Evolutionary conservation across 1,284 basidiomycete genomes (phyloP), one percentile per base, ranked within the genome.

Genomic region (Thelephora terrestris): DNA sequence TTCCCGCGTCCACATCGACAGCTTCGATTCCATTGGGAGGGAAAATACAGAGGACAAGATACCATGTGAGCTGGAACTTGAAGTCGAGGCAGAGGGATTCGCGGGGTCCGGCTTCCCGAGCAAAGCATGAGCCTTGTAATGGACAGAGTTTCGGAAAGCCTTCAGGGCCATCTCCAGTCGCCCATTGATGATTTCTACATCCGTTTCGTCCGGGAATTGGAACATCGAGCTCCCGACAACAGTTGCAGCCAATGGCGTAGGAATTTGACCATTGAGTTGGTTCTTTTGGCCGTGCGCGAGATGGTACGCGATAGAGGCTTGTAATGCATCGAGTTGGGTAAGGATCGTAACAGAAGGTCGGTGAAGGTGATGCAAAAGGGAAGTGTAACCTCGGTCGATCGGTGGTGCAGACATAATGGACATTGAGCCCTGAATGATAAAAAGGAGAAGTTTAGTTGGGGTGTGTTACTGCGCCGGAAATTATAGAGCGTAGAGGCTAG

Each of bases 241-340:
- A 7, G 76, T 72, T n/a, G 79, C 84, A 0, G 79, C 71, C 16
- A 88, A 71, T 0, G 81, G 74, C 0, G 82, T 83, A 3, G 84
- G 78, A 1, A 73, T 66, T 4, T 73, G 77, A 3, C 29, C 29
- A 32, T 14, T 3, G 14, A 12, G 29, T 32, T 32, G 29, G 12
- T 9, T 3, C 29, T 32, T 32, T 16, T 67, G 58, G 27, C 73
- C 65, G 17, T 68, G 67, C 0, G 79, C 71, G 38, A 88, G 74
- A 53, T 84, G 79, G 53, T 85, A 76, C 2, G 79, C 70, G 45
- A 87, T 65, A 27, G 81, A 74, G 5, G 70, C 71, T 55, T 81
- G 77, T 24, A 85, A 65, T 0, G 77, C 75, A 25, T 65, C 55
- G 16, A 76, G 62, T 14, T 78, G 67, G 20, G 25, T 42, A 21